A percentile compares a stretch with the other conserved stretches of the same genome.
These are phyloP conservation scores for Massariosphaeria phaeospora DNA, from an alignment of 495 filamentous ascomycete genomes.

Conservation along the genomic window DNA sequence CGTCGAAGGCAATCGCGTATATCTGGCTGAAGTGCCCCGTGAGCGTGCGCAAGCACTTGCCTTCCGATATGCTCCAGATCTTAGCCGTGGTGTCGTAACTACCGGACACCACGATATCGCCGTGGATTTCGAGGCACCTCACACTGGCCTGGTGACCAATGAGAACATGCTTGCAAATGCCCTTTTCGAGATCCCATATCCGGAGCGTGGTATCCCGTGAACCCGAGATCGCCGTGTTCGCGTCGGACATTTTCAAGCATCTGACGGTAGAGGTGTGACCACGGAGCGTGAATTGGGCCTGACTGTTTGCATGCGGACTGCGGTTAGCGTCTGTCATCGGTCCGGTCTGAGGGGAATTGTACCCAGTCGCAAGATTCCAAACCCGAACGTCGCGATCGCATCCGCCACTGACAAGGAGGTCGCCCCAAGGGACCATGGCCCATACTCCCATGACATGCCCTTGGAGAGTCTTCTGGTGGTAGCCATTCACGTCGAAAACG, in stretches of 20 bases:
- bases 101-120: constrained; percentile 89
- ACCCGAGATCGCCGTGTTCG: constrained; percentile 88
- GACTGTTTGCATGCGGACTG: constrained; percentile 3
- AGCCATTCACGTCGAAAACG: constrained; percentile 88
- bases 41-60: constrained; percentile 80
- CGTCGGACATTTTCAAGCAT: constrained; percentile 95
- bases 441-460: constrained; percentile 99
- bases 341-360: constrained; percentile 38
- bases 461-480: constrained; percentile 79
- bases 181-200: constrained; percentile 88
- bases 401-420: constrained; percentile 90
- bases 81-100: constrained; percentile 96
- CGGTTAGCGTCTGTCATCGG: too few species aligned
- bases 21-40: constrained; percentile 98
- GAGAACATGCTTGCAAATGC: constrained; percentile 83
- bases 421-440: constrained; percentile 99
- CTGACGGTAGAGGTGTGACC: constrained; percentile 96
- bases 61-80: constrained; percentile 95
- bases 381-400: constrained; percentile 96
- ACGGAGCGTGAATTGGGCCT: constrained; percentile 72
- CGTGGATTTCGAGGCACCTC: constrained; percentile 90
- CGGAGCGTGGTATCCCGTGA: constrained; percentile 91
- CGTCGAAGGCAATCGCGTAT: constrained; percentile 97
- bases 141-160: constrained; percentile 96
- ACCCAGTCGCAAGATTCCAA: constrained; percentile 97